Evolutionary conservation across 2,329 filamentous ascomycete species (phyloP).

Genomic region (Daldinia sp.): DNA sequence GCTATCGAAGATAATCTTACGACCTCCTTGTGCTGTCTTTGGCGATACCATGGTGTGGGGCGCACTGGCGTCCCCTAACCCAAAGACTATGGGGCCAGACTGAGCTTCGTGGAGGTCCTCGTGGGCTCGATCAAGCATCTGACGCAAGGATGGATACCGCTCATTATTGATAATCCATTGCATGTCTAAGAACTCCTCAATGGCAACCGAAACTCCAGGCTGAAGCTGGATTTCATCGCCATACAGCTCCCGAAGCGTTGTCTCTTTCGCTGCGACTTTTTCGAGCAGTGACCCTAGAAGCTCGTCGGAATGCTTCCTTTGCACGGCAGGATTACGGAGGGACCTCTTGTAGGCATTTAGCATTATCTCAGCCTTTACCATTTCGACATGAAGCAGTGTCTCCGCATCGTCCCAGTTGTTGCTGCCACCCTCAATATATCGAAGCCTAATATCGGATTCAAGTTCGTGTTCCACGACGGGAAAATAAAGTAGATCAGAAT

Average conservation of each 20-base stretch:
- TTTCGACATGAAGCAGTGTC: slow-evolving; percentile 27
- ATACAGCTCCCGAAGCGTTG: not conserved
- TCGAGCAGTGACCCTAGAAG: not conserved
- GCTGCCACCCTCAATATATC: slow-evolving; percentile 10
- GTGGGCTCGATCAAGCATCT: not conserved
- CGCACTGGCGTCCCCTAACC: slow-evolving; percentile 23
- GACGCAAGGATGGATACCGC: slow-evolving; percentile 3
- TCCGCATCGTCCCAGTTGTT: slow-evolving; percentile 1
- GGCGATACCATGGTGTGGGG: slow-evolving; percentile 27
- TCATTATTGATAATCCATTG: not conserved
- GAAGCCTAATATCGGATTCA: slow-evolving; percentile 15
- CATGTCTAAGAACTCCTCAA: not conserved
- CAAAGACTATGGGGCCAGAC: slow-evolving; percentile 20
- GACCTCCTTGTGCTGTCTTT: not conserved
- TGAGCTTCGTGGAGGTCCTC: not conserved
- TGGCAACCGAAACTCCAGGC: not conserved
- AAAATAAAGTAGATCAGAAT: slow-evolving; percentile 27
- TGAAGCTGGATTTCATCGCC: not conserved
- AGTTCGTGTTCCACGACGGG: slow-evolving; percentile 17
- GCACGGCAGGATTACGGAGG: slow-evolving; percentile 2
- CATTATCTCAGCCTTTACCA: slow-evolving; percentile 32
- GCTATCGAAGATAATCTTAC: slow-evolving; percentile 22
- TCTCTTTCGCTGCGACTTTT: not conserved
- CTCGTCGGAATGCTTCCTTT: not conserved
- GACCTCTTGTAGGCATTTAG: slow-evolving; percentile 28